Percentiles rank a stretch among this genome's conserved stretches.
Conservation (phyloP, 1,139 yeast genomes). For the Sporopachydermia cereana region DNA sequence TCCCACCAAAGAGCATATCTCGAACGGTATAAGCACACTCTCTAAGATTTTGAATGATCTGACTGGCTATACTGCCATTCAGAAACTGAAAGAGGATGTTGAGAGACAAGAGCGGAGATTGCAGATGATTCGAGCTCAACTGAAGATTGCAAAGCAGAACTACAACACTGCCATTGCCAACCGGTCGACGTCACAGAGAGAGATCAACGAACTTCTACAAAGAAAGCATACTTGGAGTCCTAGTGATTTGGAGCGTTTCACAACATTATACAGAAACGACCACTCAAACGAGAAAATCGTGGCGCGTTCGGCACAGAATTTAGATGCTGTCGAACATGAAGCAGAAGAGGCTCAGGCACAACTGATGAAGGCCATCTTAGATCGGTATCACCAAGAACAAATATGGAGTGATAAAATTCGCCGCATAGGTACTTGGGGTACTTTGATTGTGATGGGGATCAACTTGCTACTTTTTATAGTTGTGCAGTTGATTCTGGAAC, state of each 20-base stretch:
- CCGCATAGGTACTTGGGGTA: slow-evolving; percentile 94
- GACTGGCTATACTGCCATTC: slow-evolving; percentile 85
- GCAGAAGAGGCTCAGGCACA: slow-evolving; percentile 64
- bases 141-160: slow-evolving; percentile 36
- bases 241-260: slow-evolving; percentile 70
- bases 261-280: slow-evolving; percentile 68
- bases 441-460: slow-evolving; percentile 81
- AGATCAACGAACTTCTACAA: slow-evolving; percentile 79
- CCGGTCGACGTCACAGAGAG: slow-evolving; percentile 67
- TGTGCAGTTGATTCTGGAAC: slow-evolving; percentile 84
- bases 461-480: slow-evolving; percentile 66
- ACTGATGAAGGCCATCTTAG: slow-evolving; percentile 65
- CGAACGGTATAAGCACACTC: not conserved
- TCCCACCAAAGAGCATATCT: not conserved
- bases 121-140: slow-evolving; percentile 35
- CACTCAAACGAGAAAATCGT: slow-evolving; percentile 64
- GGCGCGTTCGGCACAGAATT: slow-evolving; percentile 34
- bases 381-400: slow-evolving; percentile 93
- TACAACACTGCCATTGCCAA: slow-evolving; percentile 55
- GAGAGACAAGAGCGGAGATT: slow-evolving; percentile 35
- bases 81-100: slow-evolving; percentile 52
- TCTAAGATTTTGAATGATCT: slow-evolving; percentile 65
- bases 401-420: slow-evolving; percentile 96
- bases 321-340: slow-evolving; percentile 45
- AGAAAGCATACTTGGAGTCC: slow-evolving; percentile 77